A percentile compares a stretch with the other conserved stretches of the same genome.
phyloP scores from a whole-genome alignment of 208 protist genomes.

The Zelonia costaricensis region DNA sequence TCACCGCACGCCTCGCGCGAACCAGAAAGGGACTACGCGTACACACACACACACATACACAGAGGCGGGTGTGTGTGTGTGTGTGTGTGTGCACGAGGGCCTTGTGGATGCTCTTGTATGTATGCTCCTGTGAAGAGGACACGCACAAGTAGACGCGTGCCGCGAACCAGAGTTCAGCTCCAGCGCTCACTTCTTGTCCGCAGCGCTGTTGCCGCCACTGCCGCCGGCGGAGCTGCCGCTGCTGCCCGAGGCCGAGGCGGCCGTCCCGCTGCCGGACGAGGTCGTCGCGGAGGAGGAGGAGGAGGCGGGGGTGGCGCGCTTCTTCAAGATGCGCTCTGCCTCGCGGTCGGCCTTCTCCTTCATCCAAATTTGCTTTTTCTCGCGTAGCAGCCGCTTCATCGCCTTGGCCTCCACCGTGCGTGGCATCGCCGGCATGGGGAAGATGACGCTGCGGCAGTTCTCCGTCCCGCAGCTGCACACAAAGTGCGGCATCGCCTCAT shows the following conservation, averaged over 20 bases:
- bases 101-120: not conserved
- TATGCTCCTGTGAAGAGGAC: not conserved
- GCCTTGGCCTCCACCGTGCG: conserved; percentile 67
- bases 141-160: not conserved
- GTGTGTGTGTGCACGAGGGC: not conserved
- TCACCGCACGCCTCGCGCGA: too few species aligned
- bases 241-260: conserved; percentile 8
- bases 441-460: conserved; percentile 85
- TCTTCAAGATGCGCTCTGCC: conserved; percentile 78
- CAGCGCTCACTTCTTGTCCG: conserved; percentile 1
- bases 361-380: conserved; percentile 77
- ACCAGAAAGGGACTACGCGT: too few species aligned
- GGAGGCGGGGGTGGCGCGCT: conserved; percentile 32
- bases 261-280: not conserved
- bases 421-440: conserved; percentile 62
- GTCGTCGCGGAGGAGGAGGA: conserved; percentile 4
- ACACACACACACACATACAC: too few species aligned
- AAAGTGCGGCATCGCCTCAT: conserved; percentile 80
- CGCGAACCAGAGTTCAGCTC: not conserved
- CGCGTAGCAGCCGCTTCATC: conserved; percentile 60
- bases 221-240: conserved; percentile 6
- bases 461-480: conserved; percentile 81
- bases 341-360: conserved; percentile 74
- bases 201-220: not conserved
- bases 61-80: not conserved